phyloP scores from a whole-genome alignment of 768 basidiomycete genomes.

The Tephrocybe sp. region DNA sequence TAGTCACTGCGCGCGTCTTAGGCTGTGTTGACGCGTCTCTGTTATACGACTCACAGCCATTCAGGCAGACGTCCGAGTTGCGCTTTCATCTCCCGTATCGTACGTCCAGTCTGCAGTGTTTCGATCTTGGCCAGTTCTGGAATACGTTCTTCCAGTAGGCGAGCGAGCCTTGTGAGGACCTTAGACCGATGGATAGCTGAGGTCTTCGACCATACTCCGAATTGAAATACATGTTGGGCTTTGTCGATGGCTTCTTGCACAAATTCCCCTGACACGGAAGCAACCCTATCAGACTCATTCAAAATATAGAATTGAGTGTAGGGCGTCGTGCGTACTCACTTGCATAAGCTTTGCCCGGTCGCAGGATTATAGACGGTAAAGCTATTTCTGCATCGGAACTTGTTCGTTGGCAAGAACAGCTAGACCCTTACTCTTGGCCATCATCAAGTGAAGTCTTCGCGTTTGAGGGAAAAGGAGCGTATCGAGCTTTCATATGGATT shows the following conservation, averaged over 20 bases:
- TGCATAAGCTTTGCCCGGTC: conserved; percentile 57
- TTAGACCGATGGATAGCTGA: conserved; percentile 59
- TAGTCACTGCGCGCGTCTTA: conserved; percentile 54
- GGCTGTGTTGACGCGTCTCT: neutral
- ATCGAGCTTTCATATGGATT: conserved; percentile 12
- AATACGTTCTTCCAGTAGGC: conserved; percentile 55
- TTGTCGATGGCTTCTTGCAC: conserved; percentile 50
- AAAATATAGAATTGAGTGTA: neutral
- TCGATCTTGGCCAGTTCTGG: conserved; percentile 65
- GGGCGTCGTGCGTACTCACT: conserved; percentile 37
- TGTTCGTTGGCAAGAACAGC: neutral
- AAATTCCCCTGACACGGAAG: conserved; percentile 48
- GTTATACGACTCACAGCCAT: conserved; percentile 67
- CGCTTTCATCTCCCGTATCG: conserved; percentile 82
- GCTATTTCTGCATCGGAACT: conserved; percentile 26
- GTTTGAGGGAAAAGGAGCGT: conserved; percentile 2
- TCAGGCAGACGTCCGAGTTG: conserved; percentile 80
- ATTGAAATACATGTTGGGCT: conserved; percentile 60
- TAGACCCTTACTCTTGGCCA: conserved; percentile 21
- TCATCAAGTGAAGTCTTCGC: neutral
- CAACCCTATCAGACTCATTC: conserved; percentile 42
- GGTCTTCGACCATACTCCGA: conserved; percentile 73
- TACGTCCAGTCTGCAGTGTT: conserved; percentile 74
- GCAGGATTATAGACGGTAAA: conserved; percentile 68
- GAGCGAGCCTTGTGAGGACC: conserved; percentile 65